Conservation (phyloP, 371 early-diverging fungal genomes). For the Actinomucor elegans region DNA sequence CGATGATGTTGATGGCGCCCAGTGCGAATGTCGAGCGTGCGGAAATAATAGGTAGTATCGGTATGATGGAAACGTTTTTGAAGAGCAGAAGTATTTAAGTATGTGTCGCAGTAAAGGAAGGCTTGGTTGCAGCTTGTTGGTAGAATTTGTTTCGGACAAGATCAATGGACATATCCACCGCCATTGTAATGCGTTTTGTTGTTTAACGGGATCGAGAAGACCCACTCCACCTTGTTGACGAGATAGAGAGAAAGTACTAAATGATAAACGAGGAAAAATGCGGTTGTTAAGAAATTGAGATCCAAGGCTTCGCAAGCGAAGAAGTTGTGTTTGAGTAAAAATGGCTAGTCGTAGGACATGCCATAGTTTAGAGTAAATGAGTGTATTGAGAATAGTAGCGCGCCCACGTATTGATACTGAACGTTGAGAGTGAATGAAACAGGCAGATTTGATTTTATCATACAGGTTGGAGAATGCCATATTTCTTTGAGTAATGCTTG, state of each 20-base stretch:
- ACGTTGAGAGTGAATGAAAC: slow-evolving; percentile 9
- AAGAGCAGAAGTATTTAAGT: no score
- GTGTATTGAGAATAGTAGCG: no score
- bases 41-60: not conserved
- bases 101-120: no score
- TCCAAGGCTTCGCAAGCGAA: no score
- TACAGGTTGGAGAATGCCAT: not conserved
- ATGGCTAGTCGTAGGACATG: no score
- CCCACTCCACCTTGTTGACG: slow-evolving; percentile 8
- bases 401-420: no score
- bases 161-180: slow-evolving; percentile 12
- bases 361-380: no score
- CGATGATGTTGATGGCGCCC: not conserved
- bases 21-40: no score
- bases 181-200: slow-evolving; percentile 12
- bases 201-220: slow-evolving; percentile 12
- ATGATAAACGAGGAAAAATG: no score
- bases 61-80: not conserved
- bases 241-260: not conserved
- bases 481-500: slow-evolving; percentile 2
- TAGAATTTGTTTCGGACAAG: not conserved
- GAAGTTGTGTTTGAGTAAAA: no score
- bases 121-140: no score
- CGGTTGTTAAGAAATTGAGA: no score
- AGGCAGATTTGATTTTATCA: not conserved